Evolutionary conservation across 2,329 filamentous ascomycete species (phyloP), one percentile per base, ranked within the genome.

Genomic region (Scedosporium aurantiacum): DNA sequence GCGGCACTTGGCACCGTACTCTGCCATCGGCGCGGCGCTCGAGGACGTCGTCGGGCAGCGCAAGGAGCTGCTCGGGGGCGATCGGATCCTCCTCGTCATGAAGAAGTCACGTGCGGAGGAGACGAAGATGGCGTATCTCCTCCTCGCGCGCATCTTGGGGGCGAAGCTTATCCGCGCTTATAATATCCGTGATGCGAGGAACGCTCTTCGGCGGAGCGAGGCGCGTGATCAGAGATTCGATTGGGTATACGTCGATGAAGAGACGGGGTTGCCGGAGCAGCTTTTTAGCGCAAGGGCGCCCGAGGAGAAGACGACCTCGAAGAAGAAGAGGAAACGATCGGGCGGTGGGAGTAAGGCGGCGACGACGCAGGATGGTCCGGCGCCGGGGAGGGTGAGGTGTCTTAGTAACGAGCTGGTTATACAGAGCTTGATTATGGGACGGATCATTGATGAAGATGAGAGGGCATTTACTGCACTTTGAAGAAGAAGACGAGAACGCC

Each of bases 371-470:
- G 70, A 61, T n/a, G 40, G 54, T 45, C 52, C 28, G 69, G 75
- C 74, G 52, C 75, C 79, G 12, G 78, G 80, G 67, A 81, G 74
- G 63, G 78, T 91, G 43, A 82, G 81, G 64, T 81, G 94, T 54
- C 82, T 96, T 60, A 88, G 86, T 61, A 88, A 95, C 71, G 93
- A 97, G 73, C 85, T 93, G 70, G 85, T 97, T 23, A 86, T 96
- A 61, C 93, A 99, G 78, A 97, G 91, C 72, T 76, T 97, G 63
- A 97, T 99, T 65, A 72, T 96, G 58, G 93, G 92, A 0, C 83
- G 85, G 63, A 74, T 97, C 66, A 82, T 91, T 60, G 87, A 90
- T 64, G 82, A 84, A 58, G 79, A 75, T 12, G 80, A 84, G 66
- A 63, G 62, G 63, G 63, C 21, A 16, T 32, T 50, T 23, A 37